Evolutionary conservation across 202 grass and related monocot species (phyloP), one percentile per base, ranked within the genome.

Genomic region (Musa balbisiana): DNA sequence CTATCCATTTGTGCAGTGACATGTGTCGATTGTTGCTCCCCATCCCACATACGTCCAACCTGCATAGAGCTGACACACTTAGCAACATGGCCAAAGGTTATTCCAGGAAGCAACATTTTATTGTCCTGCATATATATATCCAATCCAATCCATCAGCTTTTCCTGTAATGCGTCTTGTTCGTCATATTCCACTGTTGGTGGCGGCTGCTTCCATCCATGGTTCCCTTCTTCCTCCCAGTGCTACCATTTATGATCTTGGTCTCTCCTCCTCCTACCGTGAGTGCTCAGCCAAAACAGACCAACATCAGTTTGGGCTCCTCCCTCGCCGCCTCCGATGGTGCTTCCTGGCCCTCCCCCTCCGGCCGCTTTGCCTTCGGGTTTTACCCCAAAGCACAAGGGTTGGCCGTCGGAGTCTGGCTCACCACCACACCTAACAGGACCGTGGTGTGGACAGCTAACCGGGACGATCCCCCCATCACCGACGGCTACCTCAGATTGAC

Each of bases 311-410:
- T 71, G 13, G 54, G 21, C 0, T 51, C 73, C 15, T 62, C 80
- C 6, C 63, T 74, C 25, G 80, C 63, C 21, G 63, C 22, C 63
- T 65, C 23, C 22, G 63, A 65, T 11, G 63, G 20, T 11, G 22
- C 22, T 27, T 14, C 74, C 0, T 87, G 86, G 86, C 19, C 24
- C 51, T 87, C 82, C n/a, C 70, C 78, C n/a, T 84, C 82, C 0
- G 74, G 82, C 55, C 82, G 20, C 70, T 87, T 87, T 54, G 82
- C 86, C 24, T 79, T 84, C 21, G 82, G 81, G 14, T 87, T 84
- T 82, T 87, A 81, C 19, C 62, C 82, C 21, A 64, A 78, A 16
- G 74, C 9, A n/a, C 69, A 81, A 51, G 79, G 78, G 19, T 83
- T 83, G n/a, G 75, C 81, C 2, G 73, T 87, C 3, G 85, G 85